phyloP scores from a whole-genome alignment of 2,329 filamentous ascomycete genomes.

The Colletotrichum plurivorum region DNA sequence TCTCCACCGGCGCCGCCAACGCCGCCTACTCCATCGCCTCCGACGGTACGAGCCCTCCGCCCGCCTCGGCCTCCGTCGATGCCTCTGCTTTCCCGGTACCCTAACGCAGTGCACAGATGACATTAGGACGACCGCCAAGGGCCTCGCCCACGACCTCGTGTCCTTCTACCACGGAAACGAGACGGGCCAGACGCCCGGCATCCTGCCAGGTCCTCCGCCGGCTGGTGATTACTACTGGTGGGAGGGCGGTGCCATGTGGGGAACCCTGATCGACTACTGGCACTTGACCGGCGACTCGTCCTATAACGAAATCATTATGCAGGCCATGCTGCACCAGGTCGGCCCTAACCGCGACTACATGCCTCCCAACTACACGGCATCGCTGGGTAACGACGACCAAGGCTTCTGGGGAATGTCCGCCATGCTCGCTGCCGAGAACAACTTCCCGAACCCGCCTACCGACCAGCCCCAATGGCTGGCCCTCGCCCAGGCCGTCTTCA shows the following conservation, averaged over 20 bases:
- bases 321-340: conserved; percentile 71
- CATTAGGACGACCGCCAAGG: conserved; percentile 60
- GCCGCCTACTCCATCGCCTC: conserved; percentile 36
- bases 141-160: conserved; percentile 66
- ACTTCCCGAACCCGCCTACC: conserved; percentile 70
- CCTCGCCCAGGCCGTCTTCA: conserved; percentile 79
- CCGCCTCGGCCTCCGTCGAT: background rate
- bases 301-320: conserved; percentile 72
- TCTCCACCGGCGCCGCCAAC: conserved; percentile 18
- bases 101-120: conserved; percentile 53
- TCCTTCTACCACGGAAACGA: conserved; percentile 65
- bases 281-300: conserved; percentile 74
- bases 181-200: conserved; percentile 67
- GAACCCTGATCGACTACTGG: conserved; percentile 79
- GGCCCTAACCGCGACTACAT: conserved; percentile 71
- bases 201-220: conserved; percentile 68
- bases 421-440: conserved; percentile 76
- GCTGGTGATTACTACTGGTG: conserved; percentile 78
- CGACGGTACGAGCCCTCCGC: conserved; percentile 23
- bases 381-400: conserved; percentile 77
- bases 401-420: conserved; percentile 79
- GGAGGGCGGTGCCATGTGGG: conserved; percentile 79
- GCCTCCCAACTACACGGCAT: conserved; percentile 71
- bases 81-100: background rate
- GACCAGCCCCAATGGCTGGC: conserved; percentile 73